Percentiles rank a stretch among this genome's conserved stretches.
Conservation (phyloP, 495 filamentous ascomycete genomes). For the Aspergillus heteromorphus region DNA sequence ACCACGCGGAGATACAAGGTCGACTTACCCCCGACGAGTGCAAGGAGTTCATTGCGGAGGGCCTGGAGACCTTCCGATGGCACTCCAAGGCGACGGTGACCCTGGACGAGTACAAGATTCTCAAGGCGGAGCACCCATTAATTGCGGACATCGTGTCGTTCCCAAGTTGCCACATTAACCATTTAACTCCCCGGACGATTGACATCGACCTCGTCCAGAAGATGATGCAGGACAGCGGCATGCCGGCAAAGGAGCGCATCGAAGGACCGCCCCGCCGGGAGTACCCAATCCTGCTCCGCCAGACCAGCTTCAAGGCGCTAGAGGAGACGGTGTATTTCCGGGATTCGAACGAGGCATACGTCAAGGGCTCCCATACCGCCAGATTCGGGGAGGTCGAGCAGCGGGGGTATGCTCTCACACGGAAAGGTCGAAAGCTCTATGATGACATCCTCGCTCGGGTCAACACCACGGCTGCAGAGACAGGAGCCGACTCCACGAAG, state of each 20-base stretch:
- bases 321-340: slow-evolving; percentile 34
- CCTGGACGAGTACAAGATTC: slow-evolving; percentile 29
- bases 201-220: slow-evolving; percentile 37
- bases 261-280: slow-evolving; percentile 34
- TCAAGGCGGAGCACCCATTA: slow-evolving; percentile 34
- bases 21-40: slow-evolving; percentile 15
- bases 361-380: slow-evolving; percentile 35
- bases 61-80: slow-evolving; percentile 36
- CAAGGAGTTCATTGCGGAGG: slow-evolving; percentile 29
- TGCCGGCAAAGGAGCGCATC: slow-evolving; percentile 36
- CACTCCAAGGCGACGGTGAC: slow-evolving; percentile 33
- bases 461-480: slow-evolving; percentile 14
- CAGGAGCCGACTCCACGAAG: background rate
- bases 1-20: slow-evolving; percentile 18
- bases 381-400: slow-evolving; percentile 43
- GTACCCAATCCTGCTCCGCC: slow-evolving; percentile 35
- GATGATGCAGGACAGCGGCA: slow-evolving; percentile 26
- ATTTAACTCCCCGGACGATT: slow-evolving; percentile 40
- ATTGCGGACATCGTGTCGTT: slow-evolving; percentile 42
- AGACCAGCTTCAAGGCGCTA: slow-evolving; percentile 40
- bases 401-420: slow-evolving; percentile 36
- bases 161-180: slow-evolving; percentile 38
- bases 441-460: slow-evolving; percentile 29
- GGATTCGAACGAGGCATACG: slow-evolving; percentile 4
- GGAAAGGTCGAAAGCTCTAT: slow-evolving; percentile 33